Percentiles rank a stretch among this genome's conserved stretches.
phyloP scores from a whole-genome alignment of 306 rosid genomes.

The Cicer pinnatifidum region DNA sequence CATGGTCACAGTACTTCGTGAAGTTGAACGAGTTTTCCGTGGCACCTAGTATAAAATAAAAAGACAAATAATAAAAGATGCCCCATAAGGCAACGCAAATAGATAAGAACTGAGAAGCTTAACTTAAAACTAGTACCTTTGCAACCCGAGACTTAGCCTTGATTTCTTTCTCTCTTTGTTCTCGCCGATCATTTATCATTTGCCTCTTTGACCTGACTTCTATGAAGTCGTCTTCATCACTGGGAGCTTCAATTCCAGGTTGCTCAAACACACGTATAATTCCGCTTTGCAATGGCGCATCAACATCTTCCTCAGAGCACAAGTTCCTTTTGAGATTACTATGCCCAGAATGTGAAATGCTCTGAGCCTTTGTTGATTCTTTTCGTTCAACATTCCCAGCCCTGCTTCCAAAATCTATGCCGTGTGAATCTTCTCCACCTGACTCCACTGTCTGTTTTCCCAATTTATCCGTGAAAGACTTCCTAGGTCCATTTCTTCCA shows the following conservation, averaged over 20 bases:
- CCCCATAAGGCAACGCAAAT: conserved; percentile 6
- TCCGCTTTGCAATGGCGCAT: conserved; percentile 90
- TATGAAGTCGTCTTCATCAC: conserved; percentile 96
- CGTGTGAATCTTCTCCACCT: conserved; percentile 49
- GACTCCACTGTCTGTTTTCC: conserved; percentile 59
- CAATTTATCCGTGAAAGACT: conserved; percentile 50
- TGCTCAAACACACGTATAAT: conserved; percentile 90
- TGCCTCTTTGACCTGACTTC: conserved; percentile 97
- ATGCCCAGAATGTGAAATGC: conserved; percentile 62
- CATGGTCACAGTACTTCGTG: conserved; percentile 46
- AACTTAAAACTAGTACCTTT: conserved; percentile 54
- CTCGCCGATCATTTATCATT: conserved; percentile 94
- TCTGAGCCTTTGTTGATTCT: conserved; percentile 57
- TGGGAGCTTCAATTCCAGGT: conserved; percentile 97
- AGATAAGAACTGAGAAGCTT: conserved; percentile 29
- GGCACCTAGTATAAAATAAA: conserved; percentile 56
- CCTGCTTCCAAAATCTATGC: conserved; percentile 58
- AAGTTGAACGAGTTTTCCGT: conserved; percentile 59
- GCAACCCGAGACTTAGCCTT: conserved; percentile 80
- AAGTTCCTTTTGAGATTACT: conserved; percentile 74
- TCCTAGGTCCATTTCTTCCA: conserved; percentile 66
- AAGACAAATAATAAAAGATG: conserved; percentile 34
- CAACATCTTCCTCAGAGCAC: conserved; percentile 77
- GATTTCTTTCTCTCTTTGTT: conserved; percentile 85
- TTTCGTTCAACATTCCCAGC: conserved; percentile 63